Conservation (phyloP, 345 rosid genomes). For the Capsella bursapastoris region DNA sequence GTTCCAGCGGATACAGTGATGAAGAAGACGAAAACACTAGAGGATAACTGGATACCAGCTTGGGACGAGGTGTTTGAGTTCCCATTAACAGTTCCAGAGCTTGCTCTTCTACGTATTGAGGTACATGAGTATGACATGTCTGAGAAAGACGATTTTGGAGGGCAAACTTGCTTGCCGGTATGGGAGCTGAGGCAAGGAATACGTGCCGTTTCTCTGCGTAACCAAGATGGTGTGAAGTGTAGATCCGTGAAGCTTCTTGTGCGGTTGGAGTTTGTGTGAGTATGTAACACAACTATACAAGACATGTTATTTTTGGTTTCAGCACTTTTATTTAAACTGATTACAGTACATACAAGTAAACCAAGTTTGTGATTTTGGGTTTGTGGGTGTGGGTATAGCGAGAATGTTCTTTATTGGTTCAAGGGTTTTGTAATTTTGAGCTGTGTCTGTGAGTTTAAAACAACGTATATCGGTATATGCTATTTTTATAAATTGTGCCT, state of each 20-base stretch:
- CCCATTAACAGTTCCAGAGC: constrained; percentile 83
- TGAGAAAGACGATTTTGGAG: constrained; percentile 90
- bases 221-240: constrained; percentile 62
- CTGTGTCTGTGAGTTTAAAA: neutral
- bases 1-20: constrained; percentile 70
- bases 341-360: constrained; percentile 8
- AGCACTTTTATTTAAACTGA: neutral
- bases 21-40: constrained; percentile 77
- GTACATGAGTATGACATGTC: constrained; percentile 93
- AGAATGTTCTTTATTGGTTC: constrained; percentile 21
- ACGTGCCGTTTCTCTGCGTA: constrained; percentile 64
- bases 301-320: neutral
- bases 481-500: neutral
- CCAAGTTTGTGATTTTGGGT: constrained; percentile 27
- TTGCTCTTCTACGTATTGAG: constrained; percentile 78
- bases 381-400: neutral
- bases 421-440: constrained; percentile 6
- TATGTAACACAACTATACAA: neutral
- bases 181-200: constrained; percentile 74
- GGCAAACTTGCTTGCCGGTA: constrained; percentile 86
- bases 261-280: constrained; percentile 59
- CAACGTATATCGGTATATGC: neutral
- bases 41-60: constrained; percentile 78
- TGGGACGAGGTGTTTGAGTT: constrained; percentile 90
- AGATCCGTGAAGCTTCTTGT: constrained; percentile 75